phyloP scores from a whole-genome alignment of 495 filamentous ascomycete species.

The Hypomontagnella submonticulosa region DNA sequence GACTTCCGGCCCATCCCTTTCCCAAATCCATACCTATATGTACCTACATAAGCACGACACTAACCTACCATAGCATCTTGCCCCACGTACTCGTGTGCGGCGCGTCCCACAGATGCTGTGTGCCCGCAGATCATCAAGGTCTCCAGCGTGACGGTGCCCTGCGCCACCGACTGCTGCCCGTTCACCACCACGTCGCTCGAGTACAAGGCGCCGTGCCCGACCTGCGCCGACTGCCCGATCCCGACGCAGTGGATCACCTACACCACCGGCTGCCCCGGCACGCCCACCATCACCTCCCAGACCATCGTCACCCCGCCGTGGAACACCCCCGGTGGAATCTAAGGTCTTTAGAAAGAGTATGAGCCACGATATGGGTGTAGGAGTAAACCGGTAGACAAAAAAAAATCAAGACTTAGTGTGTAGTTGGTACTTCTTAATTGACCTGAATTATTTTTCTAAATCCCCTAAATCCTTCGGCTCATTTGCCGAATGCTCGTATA shows the following conservation, averaged over 20 bases:
- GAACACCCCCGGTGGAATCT: slow-evolving; percentile 2
- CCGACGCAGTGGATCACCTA: slow-evolving; percentile 52
- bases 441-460: slow-evolving; percentile 30
- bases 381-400: background rate
- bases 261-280: slow-evolving; percentile 51
- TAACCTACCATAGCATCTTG: slow-evolving; percentile 34
- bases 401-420: background rate
- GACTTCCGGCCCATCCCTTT: no score
- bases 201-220: slow-evolving; percentile 44
- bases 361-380: slow-evolving; percentile 2
- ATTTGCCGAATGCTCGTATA: slow-evolving; percentile 8
- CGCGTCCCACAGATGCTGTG: slow-evolving; percentile 26
- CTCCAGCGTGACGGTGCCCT: slow-evolving; percentile 49
- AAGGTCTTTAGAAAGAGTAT: no score
- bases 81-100: slow-evolving; percentile 38
- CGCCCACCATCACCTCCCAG: slow-evolving; percentile 39
- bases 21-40: background rate
- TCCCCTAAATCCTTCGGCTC: background rate
- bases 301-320: slow-evolving; percentile 38
- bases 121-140: slow-evolving; percentile 48
- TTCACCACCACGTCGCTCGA: slow-evolving; percentile 49
- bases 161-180: slow-evolving; percentile 56
- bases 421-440: slow-evolving; percentile 19
- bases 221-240: slow-evolving; percentile 48
- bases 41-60: background rate